Conservation (phyloP, 2,329 filamentous ascomycete species). For the Phymatotrichopsis omnivora region DNA sequence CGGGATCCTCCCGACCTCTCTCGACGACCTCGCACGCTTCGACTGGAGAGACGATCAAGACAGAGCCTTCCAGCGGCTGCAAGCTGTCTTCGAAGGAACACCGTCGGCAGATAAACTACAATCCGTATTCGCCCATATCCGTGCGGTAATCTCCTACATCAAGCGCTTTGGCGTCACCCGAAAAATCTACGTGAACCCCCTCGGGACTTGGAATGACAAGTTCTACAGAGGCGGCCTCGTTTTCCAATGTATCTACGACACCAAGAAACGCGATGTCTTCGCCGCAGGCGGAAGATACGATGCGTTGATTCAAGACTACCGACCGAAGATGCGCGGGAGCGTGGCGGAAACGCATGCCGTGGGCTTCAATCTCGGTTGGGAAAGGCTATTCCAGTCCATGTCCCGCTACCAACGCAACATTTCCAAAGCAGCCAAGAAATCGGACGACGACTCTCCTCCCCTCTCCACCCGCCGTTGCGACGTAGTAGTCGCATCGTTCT, state of each 20-base stretch:
- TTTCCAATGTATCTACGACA: conserved; percentile 84
- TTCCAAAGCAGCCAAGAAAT: conserved; percentile 19
- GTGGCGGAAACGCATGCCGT: conserved; percentile 67
- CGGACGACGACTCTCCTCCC: conserved; percentile 51
- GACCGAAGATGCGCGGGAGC: conserved; percentile 47
- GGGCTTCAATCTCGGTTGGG: conserved; percentile 84
- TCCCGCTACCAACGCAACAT: conserved; percentile 39
- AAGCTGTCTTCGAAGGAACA: conserved; percentile 60
- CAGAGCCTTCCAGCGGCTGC: conserved; percentile 48
- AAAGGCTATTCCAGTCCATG: conserved; percentile 60
- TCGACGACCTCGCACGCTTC: conserved; percentile 83
- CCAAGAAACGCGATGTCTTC: conserved; percentile 70
- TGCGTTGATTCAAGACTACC: conserved; percentile 71
- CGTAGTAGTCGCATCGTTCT: conserved; percentile 80
- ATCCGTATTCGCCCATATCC: conserved; percentile 63
- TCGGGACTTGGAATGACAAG: conserved; percentile 81
- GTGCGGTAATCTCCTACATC: conserved; percentile 64
- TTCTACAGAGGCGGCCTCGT: conserved; percentile 80
- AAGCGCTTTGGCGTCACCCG: conserved; percentile 63
- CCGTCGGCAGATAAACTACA: conserved; percentile 50
- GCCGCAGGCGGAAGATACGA: conserved; percentile 93
- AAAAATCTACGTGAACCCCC: conserved; percentile 73
- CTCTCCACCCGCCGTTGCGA: conserved; percentile 65
- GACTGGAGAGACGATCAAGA: conserved; percentile 65
- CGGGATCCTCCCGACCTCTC: conserved; percentile 74